phyloP scores from a whole-genome alignment of 805 yeast genomes.

The Candida namnaoensis region DNA sequence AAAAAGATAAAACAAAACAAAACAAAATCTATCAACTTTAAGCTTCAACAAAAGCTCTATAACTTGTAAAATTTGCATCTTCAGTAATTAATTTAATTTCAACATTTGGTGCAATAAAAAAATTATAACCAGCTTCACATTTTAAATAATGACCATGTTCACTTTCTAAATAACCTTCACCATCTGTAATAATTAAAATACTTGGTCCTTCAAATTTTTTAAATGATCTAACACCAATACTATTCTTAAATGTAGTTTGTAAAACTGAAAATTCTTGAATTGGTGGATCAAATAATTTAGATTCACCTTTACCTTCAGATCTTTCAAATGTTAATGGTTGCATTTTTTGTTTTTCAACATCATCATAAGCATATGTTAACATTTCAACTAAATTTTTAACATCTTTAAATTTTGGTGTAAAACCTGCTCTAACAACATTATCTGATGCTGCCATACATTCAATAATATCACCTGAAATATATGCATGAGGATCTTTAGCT shows the following conservation, averaged over 20 bases:
- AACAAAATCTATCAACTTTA: conserved; percentile 6
- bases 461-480: conserved; percentile 92
- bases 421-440: conserved; percentile 96
- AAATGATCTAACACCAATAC: conserved; percentile 44
- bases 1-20: neutral
- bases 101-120: conserved; percentile 73
- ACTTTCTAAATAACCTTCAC: conserved; percentile 53
- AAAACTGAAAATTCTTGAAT: conserved; percentile 94
- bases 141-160: conserved; percentile 28
- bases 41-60: conserved; percentile 86
- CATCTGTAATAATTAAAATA: conserved; percentile 75
- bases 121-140: conserved; percentile 69
- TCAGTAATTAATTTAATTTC: conserved; percentile 51
- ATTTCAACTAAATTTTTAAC: conserved; percentile 81
- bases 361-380: conserved; percentile 84
- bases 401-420: conserved; percentile 98
- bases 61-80: conserved; percentile 58
- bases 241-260: conserved; percentile 55
- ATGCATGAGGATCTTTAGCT: conserved; percentile 98
- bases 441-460: conserved; percentile 99
- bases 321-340: conserved; percentile 39
- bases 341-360: conserved; percentile 93
- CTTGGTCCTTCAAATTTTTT: conserved; percentile 79
- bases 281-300: conserved; percentile 84
- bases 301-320: conserved; percentile 58